A percentile compares a stretch with the other conserved stretches of the same genome.
These are phyloP conservation scores for Phytophthora sansomeana DNA, from an alignment of 352 stramenopile genomes.

Conservation along the genomic window DNA sequence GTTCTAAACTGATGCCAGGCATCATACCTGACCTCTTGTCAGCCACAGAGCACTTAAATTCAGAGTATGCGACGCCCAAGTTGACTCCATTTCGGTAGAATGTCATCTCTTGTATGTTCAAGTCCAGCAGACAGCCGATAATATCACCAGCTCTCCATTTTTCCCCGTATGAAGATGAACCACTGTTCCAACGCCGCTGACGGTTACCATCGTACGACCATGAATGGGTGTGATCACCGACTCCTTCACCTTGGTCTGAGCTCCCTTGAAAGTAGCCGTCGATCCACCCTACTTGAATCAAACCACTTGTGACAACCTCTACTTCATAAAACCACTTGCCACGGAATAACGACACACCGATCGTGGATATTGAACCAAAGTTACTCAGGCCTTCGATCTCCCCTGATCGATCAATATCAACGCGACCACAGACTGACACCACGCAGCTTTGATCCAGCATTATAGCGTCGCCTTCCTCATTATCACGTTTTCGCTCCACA, in stretches of 20 bases:
- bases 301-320: constrained; percentile 87
- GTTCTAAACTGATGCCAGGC: constrained; percentile 88
- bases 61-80: constrained; percentile 78
- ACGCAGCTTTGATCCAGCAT: constrained; percentile 76
- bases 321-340: constrained; percentile 96
- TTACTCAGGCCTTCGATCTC: constrained; percentile 91
- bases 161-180: constrained; percentile 88
- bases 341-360: constrained; percentile 72
- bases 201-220: constrained; percentile 95
- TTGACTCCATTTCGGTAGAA: constrained; percentile 92
- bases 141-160: constrained; percentile 93
- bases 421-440: constrained; percentile 74
- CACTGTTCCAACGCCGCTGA: constrained; percentile 92
- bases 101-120: constrained; percentile 82
- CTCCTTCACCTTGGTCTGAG: constrained; percentile 91
- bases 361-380: constrained; percentile 86
- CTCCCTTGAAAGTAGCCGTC: constrained; percentile 92
- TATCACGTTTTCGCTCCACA: constrained; percentile 85
- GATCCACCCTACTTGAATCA: constrained; percentile 95
- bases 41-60: constrained; percentile 55
- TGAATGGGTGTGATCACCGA: constrained; percentile 91
- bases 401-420: constrained; percentile 88
- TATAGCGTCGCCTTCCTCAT: constrained; percentile 70
- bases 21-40: constrained; percentile 78
- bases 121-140: constrained; percentile 91